Percentiles rank a stretch among this genome's conserved stretches.
These are phyloP conservation scores for Physcomitrium patens DNA, from an alignment of 225 moss, liverwort and hornwort species.

Conservation along the genomic window DNA sequence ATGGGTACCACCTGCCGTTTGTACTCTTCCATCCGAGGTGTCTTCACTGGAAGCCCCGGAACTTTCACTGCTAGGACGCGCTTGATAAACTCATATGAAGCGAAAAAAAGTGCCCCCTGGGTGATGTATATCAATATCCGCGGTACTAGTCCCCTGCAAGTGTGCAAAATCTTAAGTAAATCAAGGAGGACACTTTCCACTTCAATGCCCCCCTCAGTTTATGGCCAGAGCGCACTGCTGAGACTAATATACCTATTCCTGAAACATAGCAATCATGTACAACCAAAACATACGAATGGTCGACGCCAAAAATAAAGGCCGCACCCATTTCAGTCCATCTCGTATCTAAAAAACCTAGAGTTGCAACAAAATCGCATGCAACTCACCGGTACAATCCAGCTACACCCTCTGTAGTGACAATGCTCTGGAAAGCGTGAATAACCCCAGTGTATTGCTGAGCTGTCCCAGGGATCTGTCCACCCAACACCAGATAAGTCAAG, in stretches of 20 bases:
- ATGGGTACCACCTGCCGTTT: constrained; percentile 36
- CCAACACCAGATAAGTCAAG: constrained; percentile 7
- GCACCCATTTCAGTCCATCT: neutral
- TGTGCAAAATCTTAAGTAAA: neutral
- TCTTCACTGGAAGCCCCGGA: constrained; percentile 54
- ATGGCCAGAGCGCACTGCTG: no score
- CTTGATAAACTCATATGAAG: constrained; percentile 67
- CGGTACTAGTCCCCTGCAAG: constrained; percentile 62
- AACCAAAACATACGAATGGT: no score
- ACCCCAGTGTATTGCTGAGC: constrained; percentile 63
- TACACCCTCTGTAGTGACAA: constrained; percentile 57
- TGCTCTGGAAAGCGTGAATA: constrained; percentile 62
- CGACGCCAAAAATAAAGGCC: neutral
- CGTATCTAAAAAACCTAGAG: constrained; percentile 1
- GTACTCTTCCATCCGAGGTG: constrained; percentile 42
- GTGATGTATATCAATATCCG: constrained; percentile 63
- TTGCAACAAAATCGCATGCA: neutral
- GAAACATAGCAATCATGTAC: no score
- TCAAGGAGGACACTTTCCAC: neutral
- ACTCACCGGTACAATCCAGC: constrained; percentile 64
- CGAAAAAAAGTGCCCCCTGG: constrained; percentile 65
- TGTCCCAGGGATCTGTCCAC: constrained; percentile 54
- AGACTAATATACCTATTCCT: neutral
- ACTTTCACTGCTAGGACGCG: constrained; percentile 54
- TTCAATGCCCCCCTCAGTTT: neutral